Evolutionary conservation across 192 early-diverging fungal genomes (phyloP), one percentile per base, ranked within the genome.

Genomic region (Linnemannia exigua): DNA sequence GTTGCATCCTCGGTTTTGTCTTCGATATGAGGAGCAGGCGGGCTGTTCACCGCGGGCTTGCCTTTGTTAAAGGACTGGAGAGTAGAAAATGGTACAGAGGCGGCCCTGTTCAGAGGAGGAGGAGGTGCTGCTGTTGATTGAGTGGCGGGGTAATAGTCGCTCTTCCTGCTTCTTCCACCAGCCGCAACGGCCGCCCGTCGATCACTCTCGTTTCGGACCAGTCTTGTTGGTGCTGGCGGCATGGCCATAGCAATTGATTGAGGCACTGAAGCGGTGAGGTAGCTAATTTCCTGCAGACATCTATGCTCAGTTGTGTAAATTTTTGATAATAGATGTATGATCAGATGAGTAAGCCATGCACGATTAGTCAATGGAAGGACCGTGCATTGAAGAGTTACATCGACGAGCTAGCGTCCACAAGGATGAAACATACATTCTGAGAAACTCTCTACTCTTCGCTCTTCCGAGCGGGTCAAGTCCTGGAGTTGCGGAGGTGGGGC

Each of bases 371-470:
- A 47, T 71, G 63, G 41, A 38, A 75, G 41, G 46, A n/a, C 61
- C 37, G 58, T 48, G 22, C 71, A 44, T 41, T 58, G 67, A 48
- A 51, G 41, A 63, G 20, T 36, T 20, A 44, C 9, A 11, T 25
- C 25, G 17, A 35, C 33, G 11, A 25, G 19, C 9, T 37, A 19
- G 50, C 16, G n/a, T 52, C 5, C 28, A 58, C 35, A 15, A 58
- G 51, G 41, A 47, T 9, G 28, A 20, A 63, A 74, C 90, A 51
- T 90, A 96, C 94, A 91, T 90, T 91, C 95, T 94, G 73, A 96
- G 87, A 19, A 94, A 89, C 82, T 96, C 93, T 70, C 93, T 89
- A 74, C 93, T 95, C 66, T 93, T 95, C 79, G 72, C 92, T 75
- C 88, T 89, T 81, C 68, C 90, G 79, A 90, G 93, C 75, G 67